A percentile compares a stretch with the other conserved stretches of the same genome.
Evolutionary conservation across 345 rosid species (phyloP).

Genomic region (Murraya koenigii): DNA sequence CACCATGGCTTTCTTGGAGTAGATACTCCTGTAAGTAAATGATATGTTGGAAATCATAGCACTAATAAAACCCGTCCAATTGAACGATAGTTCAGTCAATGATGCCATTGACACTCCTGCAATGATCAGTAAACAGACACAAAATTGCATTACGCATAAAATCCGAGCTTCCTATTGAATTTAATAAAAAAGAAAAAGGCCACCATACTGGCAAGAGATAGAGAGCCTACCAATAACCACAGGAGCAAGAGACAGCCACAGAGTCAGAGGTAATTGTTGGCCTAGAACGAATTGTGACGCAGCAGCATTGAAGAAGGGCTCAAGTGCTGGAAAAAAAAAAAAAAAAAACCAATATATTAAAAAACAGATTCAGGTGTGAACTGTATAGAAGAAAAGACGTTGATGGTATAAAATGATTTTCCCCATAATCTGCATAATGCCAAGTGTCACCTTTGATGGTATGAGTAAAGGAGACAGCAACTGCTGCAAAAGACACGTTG

Average conservation of each 20-base stretch:
- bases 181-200: background rate
- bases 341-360: conserved; percentile 5
- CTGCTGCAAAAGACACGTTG: conserved; percentile 95
- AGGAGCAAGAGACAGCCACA: conserved; percentile 91
- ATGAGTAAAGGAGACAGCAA: conserved; percentile 97
- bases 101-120: conserved; percentile 94
- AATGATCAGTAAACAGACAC: background rate
- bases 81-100: conserved; percentile 90
- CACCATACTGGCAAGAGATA: background rate
- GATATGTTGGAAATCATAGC: conserved; percentile 98
- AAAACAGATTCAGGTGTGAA: background rate
- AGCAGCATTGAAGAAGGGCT: conserved; percentile 97
- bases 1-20: conserved; percentile 99
- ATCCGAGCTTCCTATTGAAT: background rate
- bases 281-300: conserved; percentile 94
- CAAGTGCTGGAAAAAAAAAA: conserved; percentile 66
- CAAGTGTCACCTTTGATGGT: conserved; percentile 68
- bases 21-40: conserved; percentile 92
- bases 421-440: background rate
- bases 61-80: conserved; percentile 93
- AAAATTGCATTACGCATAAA: background rate
- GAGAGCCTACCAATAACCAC: conserved; percentile 68
- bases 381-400: background rate
- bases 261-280: conserved; percentile 71
- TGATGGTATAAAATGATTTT: background rate